These are phyloP conservation scores for Coniferiporia sulphurascens DNA, from an alignment of 1,284 basidiomycete genomes.

Conservation along the genomic window DNA sequence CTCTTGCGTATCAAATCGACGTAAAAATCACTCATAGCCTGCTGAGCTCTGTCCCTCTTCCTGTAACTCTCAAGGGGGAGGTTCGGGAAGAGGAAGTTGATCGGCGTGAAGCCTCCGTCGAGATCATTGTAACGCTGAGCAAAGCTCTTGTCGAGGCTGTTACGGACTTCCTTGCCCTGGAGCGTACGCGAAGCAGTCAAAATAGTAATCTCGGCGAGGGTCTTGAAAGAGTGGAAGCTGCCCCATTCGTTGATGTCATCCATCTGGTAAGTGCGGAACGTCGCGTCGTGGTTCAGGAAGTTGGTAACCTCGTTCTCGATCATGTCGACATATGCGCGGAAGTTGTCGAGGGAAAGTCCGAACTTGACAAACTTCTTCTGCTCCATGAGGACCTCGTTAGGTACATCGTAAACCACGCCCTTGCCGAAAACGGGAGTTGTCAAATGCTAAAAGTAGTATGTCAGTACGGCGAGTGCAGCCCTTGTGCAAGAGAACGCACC, in stretches of 20 bases:
- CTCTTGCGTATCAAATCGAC: conserved; percentile 83
- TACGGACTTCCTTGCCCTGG: conserved; percentile 89
- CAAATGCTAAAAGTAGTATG: conserved; percentile 52
- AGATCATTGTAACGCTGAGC: conserved; percentile 87
- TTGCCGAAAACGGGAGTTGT: conserved; percentile 95
- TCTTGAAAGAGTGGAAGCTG: conserved; percentile 67
- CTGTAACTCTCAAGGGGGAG: conserved; percentile 89
- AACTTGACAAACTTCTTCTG: conserved; percentile 98
- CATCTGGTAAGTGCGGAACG: conserved; percentile 58
- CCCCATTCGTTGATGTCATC: conserved; percentile 69
- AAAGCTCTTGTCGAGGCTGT: conserved; percentile 76
- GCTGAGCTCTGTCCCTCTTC: conserved; percentile 84
- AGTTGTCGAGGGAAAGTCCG: conserved; percentile 89
- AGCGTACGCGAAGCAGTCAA: conserved; percentile 90
- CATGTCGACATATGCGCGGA: conserved; percentile 87
- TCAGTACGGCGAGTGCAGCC: neutral
- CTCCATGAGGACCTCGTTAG: conserved; percentile 97
- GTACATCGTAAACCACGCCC: conserved; percentile 96
- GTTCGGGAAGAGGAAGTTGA: conserved; percentile 95
- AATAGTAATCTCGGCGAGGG: conserved; percentile 91
- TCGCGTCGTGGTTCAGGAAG: conserved; percentile 59
- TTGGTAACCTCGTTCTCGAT: conserved; percentile 81
- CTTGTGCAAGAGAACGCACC: conserved; percentile 37
- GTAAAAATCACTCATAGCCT: conserved; percentile 95
- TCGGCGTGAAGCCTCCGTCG: conserved; percentile 87